Percentiles rank a stretch among this genome's conserved stretches.
Evolutionary conservation across 1,284 basidiomycete genomes (phyloP).

Genomic region (Tilletia indica): DNA sequence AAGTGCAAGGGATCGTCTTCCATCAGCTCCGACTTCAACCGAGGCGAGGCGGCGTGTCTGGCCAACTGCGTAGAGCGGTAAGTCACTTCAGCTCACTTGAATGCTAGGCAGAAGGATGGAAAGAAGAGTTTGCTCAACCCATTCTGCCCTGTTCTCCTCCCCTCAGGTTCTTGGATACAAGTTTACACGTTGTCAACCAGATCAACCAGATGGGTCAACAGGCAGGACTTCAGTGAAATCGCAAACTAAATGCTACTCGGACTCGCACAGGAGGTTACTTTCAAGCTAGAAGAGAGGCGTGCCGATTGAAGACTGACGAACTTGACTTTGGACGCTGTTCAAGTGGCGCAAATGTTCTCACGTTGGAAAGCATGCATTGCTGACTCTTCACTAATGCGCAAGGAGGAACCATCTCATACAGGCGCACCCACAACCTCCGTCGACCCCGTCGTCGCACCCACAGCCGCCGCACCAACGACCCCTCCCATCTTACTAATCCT

Average conservation of each 20-base stretch:
- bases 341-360: no score
- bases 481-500: slow-evolving; percentile 28
- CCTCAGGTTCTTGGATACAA: slow-evolving; percentile 82
- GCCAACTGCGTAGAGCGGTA: slow-evolving; percentile 77
- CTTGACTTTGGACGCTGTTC: no score
- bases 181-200: slow-evolving; percentile 57
- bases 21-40: slow-evolving; percentile 79
- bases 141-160: neutral
- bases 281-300: no score
- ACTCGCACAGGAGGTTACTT: no score
- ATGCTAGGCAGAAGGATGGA: no score
- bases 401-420: slow-evolving; percentile 8
- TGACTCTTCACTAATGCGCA: neutral
- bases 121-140: neutral
- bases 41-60: slow-evolving; percentile 79
- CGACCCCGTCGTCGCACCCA: no score
- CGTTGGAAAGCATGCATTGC: no score
- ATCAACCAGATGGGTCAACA: slow-evolving; percentile 71
- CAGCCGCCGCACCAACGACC: neutral
- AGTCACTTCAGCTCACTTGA: slow-evolving; percentile 6
- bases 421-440: no score
- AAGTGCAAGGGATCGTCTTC: slow-evolving; percentile 78
- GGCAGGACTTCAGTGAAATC: slow-evolving; percentile 29
- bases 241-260: no score
- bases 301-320: no score